Evolutionary conservation across 768 basidiomycete genomes (phyloP).

Genomic region (Astraeus odoratus): DNA sequence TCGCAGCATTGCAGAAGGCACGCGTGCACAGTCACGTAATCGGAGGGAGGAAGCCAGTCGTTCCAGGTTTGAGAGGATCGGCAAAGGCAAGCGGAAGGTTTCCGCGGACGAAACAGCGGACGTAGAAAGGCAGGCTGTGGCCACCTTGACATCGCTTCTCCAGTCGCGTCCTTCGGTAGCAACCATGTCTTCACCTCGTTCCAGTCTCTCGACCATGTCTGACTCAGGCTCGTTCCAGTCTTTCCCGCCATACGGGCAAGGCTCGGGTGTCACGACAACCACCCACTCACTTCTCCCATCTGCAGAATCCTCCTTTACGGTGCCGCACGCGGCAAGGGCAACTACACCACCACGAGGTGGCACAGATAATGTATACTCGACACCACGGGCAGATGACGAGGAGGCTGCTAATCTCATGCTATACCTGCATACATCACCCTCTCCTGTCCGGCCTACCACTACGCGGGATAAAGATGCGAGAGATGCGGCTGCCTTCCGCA

Average conservation of each 20-base stretch:
- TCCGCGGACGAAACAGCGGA: constrained; percentile 32
- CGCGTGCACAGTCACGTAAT: constrained; percentile 38
- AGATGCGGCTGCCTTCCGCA: constrained; percentile 51
- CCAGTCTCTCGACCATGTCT: constrained; percentile 62
- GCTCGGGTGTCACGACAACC: constrained; percentile 47
- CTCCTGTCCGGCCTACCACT: constrained; percentile 58
- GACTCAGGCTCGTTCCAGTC: constrained; percentile 58
- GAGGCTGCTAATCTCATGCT: constrained; percentile 87
- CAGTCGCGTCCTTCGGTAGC: constrained; percentile 57
- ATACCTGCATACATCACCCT: constrained; percentile 79
- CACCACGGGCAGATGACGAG: constrained; percentile 54
- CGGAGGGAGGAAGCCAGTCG: constrained; percentile 34
- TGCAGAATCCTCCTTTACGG: constrained; percentile 33
- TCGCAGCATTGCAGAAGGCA: constrained; percentile 40
- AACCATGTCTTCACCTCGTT: constrained; percentile 62
- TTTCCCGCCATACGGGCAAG: constrained; percentile 59
- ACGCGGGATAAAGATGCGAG: constrained; percentile 39
- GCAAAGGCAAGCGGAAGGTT: constrained; percentile 47
- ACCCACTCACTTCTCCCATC: constrained; percentile 33
- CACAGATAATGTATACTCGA: constrained; percentile 33
- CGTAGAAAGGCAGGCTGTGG: constrained; percentile 78
- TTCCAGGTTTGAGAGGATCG: constrained; percentile 30
- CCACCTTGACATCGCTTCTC: constrained; percentile 67
- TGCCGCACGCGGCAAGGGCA: constrained; percentile 18
- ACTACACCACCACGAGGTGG: constrained; percentile 31